Percentiles rank a stretch among this genome's conserved stretches.
Evolutionary conservation across 108 stramenopile species (phyloP).

Genomic region (Cylindrotheca fusiformis): DNA sequence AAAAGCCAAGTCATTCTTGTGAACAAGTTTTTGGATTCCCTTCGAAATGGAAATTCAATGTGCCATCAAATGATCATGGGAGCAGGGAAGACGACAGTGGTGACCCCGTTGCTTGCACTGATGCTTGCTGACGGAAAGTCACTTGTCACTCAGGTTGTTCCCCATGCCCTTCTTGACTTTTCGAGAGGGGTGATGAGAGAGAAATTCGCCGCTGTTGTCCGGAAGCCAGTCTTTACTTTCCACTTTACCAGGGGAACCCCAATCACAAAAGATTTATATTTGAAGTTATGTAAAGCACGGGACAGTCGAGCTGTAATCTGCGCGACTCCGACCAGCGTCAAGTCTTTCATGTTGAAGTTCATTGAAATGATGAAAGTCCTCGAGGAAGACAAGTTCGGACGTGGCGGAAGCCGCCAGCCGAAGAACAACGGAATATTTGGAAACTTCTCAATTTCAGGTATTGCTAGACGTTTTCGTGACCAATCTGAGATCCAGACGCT

Average conservation of each 20-base stretch:
- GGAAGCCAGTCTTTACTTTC: conserved; percentile 98
- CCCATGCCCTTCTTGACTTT: conserved; percentile 96
- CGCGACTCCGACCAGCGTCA: conserved; percentile 95
- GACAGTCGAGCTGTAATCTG: conserved; percentile 94
- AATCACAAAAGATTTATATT: conserved; percentile 88
- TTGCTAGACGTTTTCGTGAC: conserved; percentile 81
- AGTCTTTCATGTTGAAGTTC: conserved; percentile 97
- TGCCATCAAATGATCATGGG: conserved; percentile 99
- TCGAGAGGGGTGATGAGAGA: conserved; percentile 96
- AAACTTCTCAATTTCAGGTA: conserved; percentile 77
- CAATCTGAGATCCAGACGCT: conserved; percentile 70
- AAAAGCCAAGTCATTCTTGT: conserved; percentile 96
- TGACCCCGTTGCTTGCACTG: conserved; percentile 95
- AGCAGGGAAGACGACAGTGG: conserved; percentile 99
- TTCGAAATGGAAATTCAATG: conserved; percentile 73
- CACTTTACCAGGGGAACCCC: conserved; percentile 90
- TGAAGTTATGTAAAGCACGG: conserved; percentile 94
- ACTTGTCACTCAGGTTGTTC: conserved; percentile 96
- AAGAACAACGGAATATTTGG: conserved; percentile 49
- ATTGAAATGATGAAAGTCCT: conserved; percentile 97
- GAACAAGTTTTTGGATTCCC: conserved; percentile 84
- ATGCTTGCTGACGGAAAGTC: conserved; percentile 96
- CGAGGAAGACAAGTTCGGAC: conserved; percentile 75
- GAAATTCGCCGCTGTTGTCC: conserved; percentile 94
- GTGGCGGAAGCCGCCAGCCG: conserved; percentile 35